These are phyloP conservation scores for Heterobasidion parviporum DNA, from an alignment of 1,284 basidiomycete genomes.

Conservation along the genomic window DNA sequence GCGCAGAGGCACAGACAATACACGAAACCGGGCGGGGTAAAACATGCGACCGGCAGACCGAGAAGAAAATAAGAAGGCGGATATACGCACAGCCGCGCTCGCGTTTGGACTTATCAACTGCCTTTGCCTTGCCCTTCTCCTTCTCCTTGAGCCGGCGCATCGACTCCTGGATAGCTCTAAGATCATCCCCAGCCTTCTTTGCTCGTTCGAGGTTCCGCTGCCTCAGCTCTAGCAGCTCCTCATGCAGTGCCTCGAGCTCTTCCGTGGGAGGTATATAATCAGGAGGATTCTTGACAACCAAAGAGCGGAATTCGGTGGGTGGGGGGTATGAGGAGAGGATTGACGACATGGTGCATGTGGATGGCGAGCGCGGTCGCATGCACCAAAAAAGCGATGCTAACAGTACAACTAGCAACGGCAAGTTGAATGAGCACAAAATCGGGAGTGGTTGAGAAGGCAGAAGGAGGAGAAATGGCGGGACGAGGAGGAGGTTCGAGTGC, in stretches of 20 bases:
- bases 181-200: slow-evolving; percentile 63
- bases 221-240: slow-evolving; percentile 49
- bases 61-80: slow-evolving; percentile 6
- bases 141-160: slow-evolving; percentile 66
- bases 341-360: slow-evolving; percentile 26
- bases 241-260: slow-evolving; percentile 60
- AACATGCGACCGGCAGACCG: not conserved
- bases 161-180: slow-evolving; percentile 58
- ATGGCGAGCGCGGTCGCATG: not conserved
- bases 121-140: slow-evolving; percentile 68
- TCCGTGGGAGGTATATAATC: slow-evolving; percentile 62
- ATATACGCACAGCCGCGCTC: slow-evolving; percentile 62
- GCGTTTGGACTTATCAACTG: slow-evolving; percentile 56
- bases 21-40: not conserved
- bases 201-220: slow-evolving; percentile 48
- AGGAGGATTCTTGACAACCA: slow-evolving; percentile 49
- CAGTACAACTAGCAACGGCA: not conserved
- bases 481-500: not conserved
- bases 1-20: not conserved
- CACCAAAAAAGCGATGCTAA: not conserved
- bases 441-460: not conserved
- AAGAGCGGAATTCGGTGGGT: slow-evolving; percentile 40
- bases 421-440: not conserved
- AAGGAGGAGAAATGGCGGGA: not conserved
- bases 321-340: slow-evolving; percentile 38